Base-by-base conservation (phyloP, 495 filamentous ascomycete genomes). In the Penicillium crystallinum region DNA sequence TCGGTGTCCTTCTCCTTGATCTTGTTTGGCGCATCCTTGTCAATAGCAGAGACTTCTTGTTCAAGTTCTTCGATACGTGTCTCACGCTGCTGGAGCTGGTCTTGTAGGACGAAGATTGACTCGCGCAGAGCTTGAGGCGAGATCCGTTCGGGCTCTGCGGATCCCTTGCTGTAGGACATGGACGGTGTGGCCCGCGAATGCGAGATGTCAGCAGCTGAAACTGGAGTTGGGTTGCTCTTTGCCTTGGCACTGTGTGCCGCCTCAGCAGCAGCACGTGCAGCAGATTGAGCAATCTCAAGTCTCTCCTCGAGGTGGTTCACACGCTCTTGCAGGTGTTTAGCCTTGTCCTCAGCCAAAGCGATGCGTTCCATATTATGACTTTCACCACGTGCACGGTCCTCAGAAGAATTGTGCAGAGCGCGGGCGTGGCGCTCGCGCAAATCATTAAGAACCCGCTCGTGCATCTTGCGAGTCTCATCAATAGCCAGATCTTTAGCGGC, bases 11-110 rank as follows among this genome's bases (percentile, higher is more conserved):
- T 85, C 63, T 93, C 90, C 44, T 88, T 86, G 58, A 96, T 79
- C 77, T 92, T 95, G 55, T 72, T 77, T 1, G 88, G 82, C 0
- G 87, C 86, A 27, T 93, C 84, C 19, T 81, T 73, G 55, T 92
- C 90, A 7, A 87, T 69, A 23, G 77, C 70, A 8, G 82, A 68
- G 19, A 90, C 70, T 44, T 83, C 75, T 37, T 82, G 79, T 70
- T 96, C 89, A 15, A 97, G 87, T 49, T 83, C 79, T 61, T 98
- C 93, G 59, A 97, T 95, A 21, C 80, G 82, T 18, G 81, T 78
- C 70, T 97, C 93, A 49, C 93, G 91, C 61, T 92, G 89, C 62
- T 97, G 92, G 38, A 98, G 81, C 62, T 98, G 93, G 65, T 95
- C 91, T 66, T 97, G 95, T 23, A 98, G 80, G 18, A 96, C 93